Evolutionary conservation across 306 rosid genomes (phyloP).

Genomic region (Dryas octopetala): DNA sequence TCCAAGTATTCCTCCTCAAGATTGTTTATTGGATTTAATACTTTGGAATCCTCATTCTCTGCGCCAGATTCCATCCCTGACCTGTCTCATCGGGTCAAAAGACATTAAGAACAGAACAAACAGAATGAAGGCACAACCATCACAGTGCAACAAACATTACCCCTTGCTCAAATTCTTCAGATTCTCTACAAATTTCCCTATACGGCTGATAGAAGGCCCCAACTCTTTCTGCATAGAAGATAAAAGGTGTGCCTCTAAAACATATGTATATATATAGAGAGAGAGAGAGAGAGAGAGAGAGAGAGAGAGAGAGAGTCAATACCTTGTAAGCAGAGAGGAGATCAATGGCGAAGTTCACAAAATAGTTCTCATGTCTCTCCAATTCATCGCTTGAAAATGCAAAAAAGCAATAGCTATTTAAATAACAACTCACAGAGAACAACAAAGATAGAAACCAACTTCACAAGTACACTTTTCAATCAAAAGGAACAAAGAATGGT

Average conservation of each 20-base stretch:
- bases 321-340: slow-evolving; percentile 90
- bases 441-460: slow-evolving; percentile 8
- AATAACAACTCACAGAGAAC: slow-evolving; percentile 15
- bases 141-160: slow-evolving; percentile 44
- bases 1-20: slow-evolving; percentile 92
- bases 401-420: slow-evolving; percentile 22
- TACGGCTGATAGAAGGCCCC: slow-evolving; percentile 69
- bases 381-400: slow-evolving; percentile 71
- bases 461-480: background rate
- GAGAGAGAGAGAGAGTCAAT: slow-evolving; percentile 16
- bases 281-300: slow-evolving; percentile 14
- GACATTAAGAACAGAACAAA: slow-evolving; percentile 21
- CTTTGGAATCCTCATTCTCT: slow-evolving; percentile 56
- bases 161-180: slow-evolving; percentile 65
- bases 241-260: slow-evolving; percentile 22
- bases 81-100: slow-evolving; percentile 50
- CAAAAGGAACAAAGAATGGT: slow-evolving; percentile 9
- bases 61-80: slow-evolving; percentile 38
- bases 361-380: slow-evolving; percentile 84
- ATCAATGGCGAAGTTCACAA: slow-evolving; percentile 64
- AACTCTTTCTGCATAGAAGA: slow-evolving; percentile 72
- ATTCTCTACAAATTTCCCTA: slow-evolving; percentile 72
- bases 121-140: slow-evolving; percentile 14
- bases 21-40: slow-evolving; percentile 68
- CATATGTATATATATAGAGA: background rate